These are phyloP conservation scores for Metschnikowia noctiluminum DNA, from an alignment of 805 yeast genomes.

Conservation along the genomic window DNA sequence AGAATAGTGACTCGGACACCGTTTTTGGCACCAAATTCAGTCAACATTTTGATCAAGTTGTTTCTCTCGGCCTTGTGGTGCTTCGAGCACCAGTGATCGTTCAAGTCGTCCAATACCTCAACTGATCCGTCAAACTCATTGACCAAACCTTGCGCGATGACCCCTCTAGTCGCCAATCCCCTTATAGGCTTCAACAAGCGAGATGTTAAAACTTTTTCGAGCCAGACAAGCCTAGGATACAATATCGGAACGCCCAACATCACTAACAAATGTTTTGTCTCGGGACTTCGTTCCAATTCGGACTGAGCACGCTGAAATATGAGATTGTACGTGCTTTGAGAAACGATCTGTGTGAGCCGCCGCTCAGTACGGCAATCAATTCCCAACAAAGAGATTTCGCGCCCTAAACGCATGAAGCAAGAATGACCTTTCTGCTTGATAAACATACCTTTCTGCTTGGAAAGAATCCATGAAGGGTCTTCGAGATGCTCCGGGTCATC, in stretches of 20 bases:
- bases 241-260: constrained; percentile 94
- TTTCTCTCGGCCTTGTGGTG: constrained; percentile 88
- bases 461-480: constrained; percentile 61
- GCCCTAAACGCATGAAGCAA: constrained; percentile 69
- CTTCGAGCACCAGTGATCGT: constrained; percentile 95
- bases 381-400: constrained; percentile 67
- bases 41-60: constrained; percentile 54
- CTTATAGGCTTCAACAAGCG: constrained; percentile 58
- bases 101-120: constrained; percentile 87
- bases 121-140: constrained; percentile 91
- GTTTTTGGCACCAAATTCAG: constrained; percentile 59
- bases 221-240: constrained; percentile 90
- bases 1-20: constrained; percentile 79
- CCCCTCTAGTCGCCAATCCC: constrained; percentile 54
- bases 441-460: constrained; percentile 59
- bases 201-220: constrained; percentile 72
- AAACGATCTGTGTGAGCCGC: constrained; percentile 53
- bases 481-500: constrained; percentile 34
- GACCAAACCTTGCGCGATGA: constrained; percentile 65
- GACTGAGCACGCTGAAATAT: constrained; percentile 57
- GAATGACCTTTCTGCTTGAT: constrained; percentile 68
- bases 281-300: constrained; percentile 54
- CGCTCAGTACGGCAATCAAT: constrained; percentile 94
- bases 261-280: constrained; percentile 71
- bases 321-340: constrained; percentile 51